phyloP scores from a whole-genome alignment of 768 basidiomycete genomes.

The Agrocybe praecox region DNA sequence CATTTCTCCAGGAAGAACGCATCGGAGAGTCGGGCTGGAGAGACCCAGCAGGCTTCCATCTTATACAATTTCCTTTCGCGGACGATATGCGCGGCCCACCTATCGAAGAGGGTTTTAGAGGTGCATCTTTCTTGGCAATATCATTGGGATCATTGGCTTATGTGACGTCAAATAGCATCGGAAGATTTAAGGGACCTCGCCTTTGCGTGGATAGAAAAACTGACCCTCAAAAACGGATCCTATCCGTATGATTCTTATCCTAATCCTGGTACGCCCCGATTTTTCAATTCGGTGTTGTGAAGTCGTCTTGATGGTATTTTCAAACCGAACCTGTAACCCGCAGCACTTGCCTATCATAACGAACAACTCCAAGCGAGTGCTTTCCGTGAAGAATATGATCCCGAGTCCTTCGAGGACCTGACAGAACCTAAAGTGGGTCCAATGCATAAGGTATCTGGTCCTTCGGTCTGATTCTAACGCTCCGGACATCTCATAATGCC shows the following conservation, averaged over 20 bases:
- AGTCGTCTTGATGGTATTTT: neutral
- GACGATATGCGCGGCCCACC: slow-evolving; percentile 90
- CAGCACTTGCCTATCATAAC: slow-evolving; percentile 87
- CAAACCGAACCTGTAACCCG: slow-evolving; percentile 5
- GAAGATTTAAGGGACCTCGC: slow-evolving; percentile 71
- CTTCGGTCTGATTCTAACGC: neutral
- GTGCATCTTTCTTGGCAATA: slow-evolving; percentile 35
- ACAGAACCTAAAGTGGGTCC: slow-evolving; percentile 75
- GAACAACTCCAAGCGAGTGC: slow-evolving; percentile 90
- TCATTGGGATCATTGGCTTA: neutral
- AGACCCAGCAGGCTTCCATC: slow-evolving; percentile 89
- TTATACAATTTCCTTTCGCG: slow-evolving; percentile 91
- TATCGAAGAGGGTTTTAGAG: slow-evolving; percentile 63
- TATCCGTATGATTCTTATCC: slow-evolving; percentile 91
- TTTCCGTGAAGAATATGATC: slow-evolving; percentile 87
- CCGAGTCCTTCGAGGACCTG: slow-evolving; percentile 76
- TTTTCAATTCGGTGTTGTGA: neutral
- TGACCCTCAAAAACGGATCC: slow-evolving; percentile 73
- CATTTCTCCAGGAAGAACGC: slow-evolving; percentile 60
- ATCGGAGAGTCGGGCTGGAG: slow-evolving; percentile 71
- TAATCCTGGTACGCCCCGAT: slow-evolving; percentile 73
- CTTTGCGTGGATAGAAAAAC: slow-evolving; percentile 73
- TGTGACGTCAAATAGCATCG: slow-evolving; percentile 50
- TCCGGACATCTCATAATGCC: neutral
- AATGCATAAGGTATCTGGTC: slow-evolving; percentile 70